Evolutionary conservation across 108 stramenopile genomes (phyloP).

Genomic region (Cylindrotheca fusiformis): DNA sequence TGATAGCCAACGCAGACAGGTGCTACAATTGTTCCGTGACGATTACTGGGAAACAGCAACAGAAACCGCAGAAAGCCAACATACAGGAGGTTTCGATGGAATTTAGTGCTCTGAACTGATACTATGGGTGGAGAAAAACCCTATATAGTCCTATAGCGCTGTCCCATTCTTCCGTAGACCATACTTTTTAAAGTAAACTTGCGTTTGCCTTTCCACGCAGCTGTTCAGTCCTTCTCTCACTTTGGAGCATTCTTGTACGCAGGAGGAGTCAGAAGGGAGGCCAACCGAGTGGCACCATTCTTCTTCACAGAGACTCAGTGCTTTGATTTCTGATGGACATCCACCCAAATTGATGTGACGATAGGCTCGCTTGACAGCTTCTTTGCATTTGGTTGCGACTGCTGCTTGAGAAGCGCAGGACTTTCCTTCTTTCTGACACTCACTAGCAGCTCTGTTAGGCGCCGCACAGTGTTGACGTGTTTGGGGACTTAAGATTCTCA

Average conservation of each 20-base stretch:
- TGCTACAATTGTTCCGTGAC: slow-evolving; percentile 47
- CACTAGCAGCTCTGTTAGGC: not conserved
- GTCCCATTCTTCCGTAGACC: slow-evolving; percentile 19
- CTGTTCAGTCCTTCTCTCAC: slow-evolving; percentile 14
- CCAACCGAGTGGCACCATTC: slow-evolving; percentile 29
- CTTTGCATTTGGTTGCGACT: slow-evolving; percentile 14
- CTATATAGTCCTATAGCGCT: no score
- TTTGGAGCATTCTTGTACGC: slow-evolving; percentile 28
- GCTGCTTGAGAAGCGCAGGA: not conserved
- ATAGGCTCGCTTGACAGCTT: slow-evolving; percentile 22
- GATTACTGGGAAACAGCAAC: slow-evolving; percentile 16
- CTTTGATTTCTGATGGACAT: slow-evolving; percentile 27
- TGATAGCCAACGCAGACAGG: slow-evolving; percentile 29
- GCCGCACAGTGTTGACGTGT: slow-evolving; percentile 6
- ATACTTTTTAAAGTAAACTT: slow-evolving; percentile 7
- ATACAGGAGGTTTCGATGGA: no score
- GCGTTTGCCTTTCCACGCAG: slow-evolving; percentile 14
- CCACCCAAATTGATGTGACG: slow-evolving; percentile 38
- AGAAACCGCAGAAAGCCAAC: no score
- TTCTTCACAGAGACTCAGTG: slow-evolving; percentile 21
- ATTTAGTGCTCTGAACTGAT: no score
- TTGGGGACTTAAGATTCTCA: slow-evolving; percentile 5
- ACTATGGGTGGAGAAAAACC: no score
- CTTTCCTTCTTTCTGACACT: slow-evolving; percentile 6
- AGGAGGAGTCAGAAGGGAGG: not conserved